Percentiles rank a stretch among this genome's conserved stretches.
These are phyloP conservation scores for Rhizomucor pusillus DNA, from an alignment of 371 early-diverging fungal species.

Conservation along the genomic window DNA sequence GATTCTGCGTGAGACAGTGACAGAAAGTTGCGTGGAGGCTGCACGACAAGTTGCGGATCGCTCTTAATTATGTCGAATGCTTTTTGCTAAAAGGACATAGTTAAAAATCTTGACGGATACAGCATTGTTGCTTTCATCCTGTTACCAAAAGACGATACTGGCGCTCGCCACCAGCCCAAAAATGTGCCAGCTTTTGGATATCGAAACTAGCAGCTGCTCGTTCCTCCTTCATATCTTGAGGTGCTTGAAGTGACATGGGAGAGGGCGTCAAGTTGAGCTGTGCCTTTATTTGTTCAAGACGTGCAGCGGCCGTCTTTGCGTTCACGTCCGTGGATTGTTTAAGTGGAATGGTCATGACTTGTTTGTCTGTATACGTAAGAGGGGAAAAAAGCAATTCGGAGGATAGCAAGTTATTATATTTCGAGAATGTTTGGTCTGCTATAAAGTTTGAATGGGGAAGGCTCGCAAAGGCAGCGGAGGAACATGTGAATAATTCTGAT, in stretches of 20 bases:
- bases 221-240: constrained; percentile 48
- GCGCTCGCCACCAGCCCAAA: constrained; percentile 48
- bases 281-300: constrained; percentile 24
- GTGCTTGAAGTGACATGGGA: constrained; percentile 29
- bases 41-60: constrained; percentile 57
- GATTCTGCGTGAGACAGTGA: constrained; percentile 53
- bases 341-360: constrained; percentile 7
- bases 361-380: no score
- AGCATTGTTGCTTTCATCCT: no score
- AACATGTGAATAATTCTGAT: no score
- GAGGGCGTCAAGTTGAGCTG: constrained; percentile 33
- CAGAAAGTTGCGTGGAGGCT: constrained; percentile 50
- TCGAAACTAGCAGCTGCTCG: constrained; percentile 53
- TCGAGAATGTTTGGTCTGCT: no score
- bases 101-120: no score
- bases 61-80: constrained; percentile 52
- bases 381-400: no score
- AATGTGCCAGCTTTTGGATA: constrained; percentile 43
- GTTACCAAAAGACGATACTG: constrained; percentile 37
- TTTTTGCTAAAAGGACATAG: constrained; percentile 21
- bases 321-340: constrained; percentile 11
- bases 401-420: no score
- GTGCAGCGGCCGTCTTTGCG: constrained; percentile 24
- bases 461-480: no score
- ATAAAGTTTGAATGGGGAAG: no score